A percentile compares a stretch with the other conserved stretches of the same genome.
These are phyloP conservation scores for Suillus lakei DNA, from an alignment of 768 basidiomycete species.

Conservation along the genomic window DNA sequence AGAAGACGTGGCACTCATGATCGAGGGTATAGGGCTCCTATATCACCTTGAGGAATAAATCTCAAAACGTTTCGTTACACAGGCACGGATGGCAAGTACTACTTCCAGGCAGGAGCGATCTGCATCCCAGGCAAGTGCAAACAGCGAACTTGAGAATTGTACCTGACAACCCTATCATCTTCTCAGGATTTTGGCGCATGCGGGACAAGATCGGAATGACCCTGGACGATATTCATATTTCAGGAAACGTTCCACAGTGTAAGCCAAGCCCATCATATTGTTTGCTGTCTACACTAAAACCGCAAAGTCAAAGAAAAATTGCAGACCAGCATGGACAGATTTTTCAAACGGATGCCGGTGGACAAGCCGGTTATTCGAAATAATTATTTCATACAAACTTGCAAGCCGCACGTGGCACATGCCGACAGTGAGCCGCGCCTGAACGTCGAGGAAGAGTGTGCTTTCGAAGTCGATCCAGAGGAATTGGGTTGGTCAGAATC, in stretches of 20 bases:
- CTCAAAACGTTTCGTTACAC: slow-evolving; percentile 18
- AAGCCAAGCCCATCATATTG: slow-evolving; percentile 27
- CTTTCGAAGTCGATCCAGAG: slow-evolving; percentile 53
- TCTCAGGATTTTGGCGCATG: slow-evolving; percentile 75
- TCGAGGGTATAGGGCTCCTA: slow-evolving; percentile 49
- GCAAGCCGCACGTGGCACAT: slow-evolving; percentile 28
- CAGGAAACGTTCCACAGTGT: slow-evolving; percentile 78
- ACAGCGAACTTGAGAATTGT: not conserved
- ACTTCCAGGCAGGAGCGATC: slow-evolving; percentile 77
- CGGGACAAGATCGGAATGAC: slow-evolving; percentile 76
- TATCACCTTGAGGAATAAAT: slow-evolving; percentile 10
- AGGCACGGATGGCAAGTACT: slow-evolving; percentile 72
- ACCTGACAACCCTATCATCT: slow-evolving; percentile 6
- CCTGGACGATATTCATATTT: slow-evolving; percentile 72
- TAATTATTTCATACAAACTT: slow-evolving; percentile 61
- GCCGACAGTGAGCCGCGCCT: slow-evolving; percentile 12
- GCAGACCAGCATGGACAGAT: slow-evolving; percentile 66
- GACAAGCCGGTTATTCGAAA: slow-evolving; percentile 74
- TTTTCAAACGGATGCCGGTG: slow-evolving; percentile 67
- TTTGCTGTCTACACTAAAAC: slow-evolving; percentile 10
- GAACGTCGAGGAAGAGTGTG: slow-evolving; percentile 12
- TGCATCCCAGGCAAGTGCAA: slow-evolving; percentile 57
- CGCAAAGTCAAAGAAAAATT: slow-evolving; percentile 61
- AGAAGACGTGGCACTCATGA: slow-evolving; percentile 63
- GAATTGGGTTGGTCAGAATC: slow-evolving; percentile 68